Base-by-base conservation (phyloP, 2,329 filamentous ascomycete species). In the Metarhizium anisopliae region DNA sequence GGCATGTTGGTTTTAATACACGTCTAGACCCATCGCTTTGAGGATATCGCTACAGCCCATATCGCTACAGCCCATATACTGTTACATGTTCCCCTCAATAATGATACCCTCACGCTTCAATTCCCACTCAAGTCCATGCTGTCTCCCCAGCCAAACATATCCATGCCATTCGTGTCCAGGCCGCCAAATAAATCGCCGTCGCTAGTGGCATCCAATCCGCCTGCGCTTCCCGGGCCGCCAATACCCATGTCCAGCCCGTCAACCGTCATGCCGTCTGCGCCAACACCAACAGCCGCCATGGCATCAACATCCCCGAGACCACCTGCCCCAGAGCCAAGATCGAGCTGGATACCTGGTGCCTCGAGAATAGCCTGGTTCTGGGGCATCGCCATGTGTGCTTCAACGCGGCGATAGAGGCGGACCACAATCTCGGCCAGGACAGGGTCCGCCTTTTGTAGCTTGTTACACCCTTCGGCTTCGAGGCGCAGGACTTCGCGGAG, bases 351-450 rank as follows among this genome's bases (percentile, higher is more conserved):
- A 42, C 73, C 74, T 4, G 67, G 66, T 29, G 66, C 66, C 49
- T 74, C 73, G 18, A 79, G 68, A 61, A 79, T 74, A 2, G 68
- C 63, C 53, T 72, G 70, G 3, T 70, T 63, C 54, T 70, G 69
- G 25, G 71, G 69, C 62, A 66, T 69, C 38, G 73, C 72, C 73
- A 87, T 77, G 64, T 86, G 84, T n/a, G 79, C 77, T 68, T 89
- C 84, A 11, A 89, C 84, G 2, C 78, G 75, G 30, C 84, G 76
- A 65, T 86, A 75, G 7, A 88, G 76, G 7, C 85, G 81, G 10
- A 86, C 80, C 14, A 84, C 71, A 8, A 79, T 78, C 67, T 88
- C 85, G 1, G 84, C 83, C 49, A 81, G 71, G 18, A 73, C 69
- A 1, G 76, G 72, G 56, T 87, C 83, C n/a, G 72, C 72, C 62